Evolutionary conservation across 225 moss, liverwort and hornwort genomes (phyloP).

Genomic region (Climacium dendroides): DNA sequence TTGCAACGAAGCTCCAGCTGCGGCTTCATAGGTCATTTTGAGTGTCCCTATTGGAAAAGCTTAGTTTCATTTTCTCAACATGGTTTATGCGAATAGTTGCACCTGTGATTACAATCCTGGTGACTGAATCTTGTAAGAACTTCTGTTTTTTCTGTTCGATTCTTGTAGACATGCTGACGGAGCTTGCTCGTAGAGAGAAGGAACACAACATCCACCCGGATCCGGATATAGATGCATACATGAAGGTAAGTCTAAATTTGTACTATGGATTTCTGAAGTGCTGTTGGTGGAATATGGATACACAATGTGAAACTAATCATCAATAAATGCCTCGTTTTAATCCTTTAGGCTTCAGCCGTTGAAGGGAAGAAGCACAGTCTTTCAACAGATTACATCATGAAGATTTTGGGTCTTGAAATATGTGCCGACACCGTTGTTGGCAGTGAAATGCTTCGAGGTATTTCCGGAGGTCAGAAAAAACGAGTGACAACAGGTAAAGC

Average conservation of each 20-base stretch:
- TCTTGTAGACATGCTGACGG: constrained; percentile 54
- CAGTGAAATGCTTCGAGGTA: constrained; percentile 78
- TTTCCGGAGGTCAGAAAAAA: constrained; percentile 89
- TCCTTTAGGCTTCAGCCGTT: constrained; percentile 22
- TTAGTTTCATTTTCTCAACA: background rate
- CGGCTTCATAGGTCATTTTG: background rate
- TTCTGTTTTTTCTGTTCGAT: background rate
- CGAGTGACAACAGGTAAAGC: constrained; percentile 69
- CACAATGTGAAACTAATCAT: background rate
- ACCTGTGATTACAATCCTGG: background rate
- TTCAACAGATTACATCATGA: constrained; percentile 70
- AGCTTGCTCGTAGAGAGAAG: constrained; percentile 71
- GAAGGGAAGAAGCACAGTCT: constrained; percentile 59
- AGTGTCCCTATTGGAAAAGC: background rate
- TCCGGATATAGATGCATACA: constrained; percentile 77
- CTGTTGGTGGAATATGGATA: background rate
- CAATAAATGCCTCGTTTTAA: background rate
- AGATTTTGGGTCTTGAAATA: constrained; percentile 73
- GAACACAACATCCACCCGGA: constrained; percentile 52
- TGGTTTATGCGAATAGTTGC: background rate
- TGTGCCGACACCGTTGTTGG: constrained; percentile 88
- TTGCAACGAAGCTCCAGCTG: background rate
- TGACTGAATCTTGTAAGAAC: background rate
- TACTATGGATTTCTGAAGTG: background rate
- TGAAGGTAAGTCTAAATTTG: constrained; percentile 48